These are phyloP conservation scores for Chalaropsis ovoidea DNA, from an alignment of 2,329 filamentous ascomycete species.

Conservation along the genomic window DNA sequence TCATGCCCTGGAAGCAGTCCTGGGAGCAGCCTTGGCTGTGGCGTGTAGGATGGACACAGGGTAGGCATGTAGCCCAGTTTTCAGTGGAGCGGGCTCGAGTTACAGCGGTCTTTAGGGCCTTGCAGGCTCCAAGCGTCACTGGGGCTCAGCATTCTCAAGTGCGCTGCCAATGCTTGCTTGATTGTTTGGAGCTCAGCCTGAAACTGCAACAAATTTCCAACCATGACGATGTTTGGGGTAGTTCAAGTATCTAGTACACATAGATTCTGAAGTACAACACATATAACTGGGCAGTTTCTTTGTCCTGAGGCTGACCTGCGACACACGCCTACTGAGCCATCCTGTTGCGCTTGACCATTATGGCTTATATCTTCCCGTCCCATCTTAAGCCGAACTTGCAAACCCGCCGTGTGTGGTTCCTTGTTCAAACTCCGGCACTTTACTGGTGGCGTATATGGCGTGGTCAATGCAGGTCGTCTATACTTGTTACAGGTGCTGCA, in stretches of 20 bases:
- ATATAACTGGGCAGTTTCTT: background rate
- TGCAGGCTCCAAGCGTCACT: background rate
- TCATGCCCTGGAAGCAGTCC: background rate
- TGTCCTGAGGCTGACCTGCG: background rate
- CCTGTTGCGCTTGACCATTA: background rate
- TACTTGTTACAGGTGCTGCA: slow-evolving; percentile 5
- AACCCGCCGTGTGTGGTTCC: background rate
- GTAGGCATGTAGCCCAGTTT: background rate
- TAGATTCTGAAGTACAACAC: background rate
- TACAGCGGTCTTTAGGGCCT: background rate
- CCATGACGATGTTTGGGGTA: background rate
- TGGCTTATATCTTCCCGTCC: background rate
- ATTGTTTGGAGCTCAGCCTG: background rate
- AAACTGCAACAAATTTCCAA: background rate
- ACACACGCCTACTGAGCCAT: background rate
- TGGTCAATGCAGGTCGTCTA: background rate
- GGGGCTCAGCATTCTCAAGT: background rate
- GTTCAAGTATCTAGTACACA: background rate
- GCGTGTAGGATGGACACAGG: background rate
- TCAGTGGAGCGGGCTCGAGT: background rate
- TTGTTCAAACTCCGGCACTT: background rate
- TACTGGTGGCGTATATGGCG: background rate
- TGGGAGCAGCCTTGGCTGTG: background rate
- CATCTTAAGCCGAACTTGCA: slow-evolving; percentile 1
- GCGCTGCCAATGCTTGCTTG: background rate